phyloP scores from a whole-genome alignment of 2,329 filamentous ascomycete genomes.

The Microcyclospora tardicrescens region DNA sequence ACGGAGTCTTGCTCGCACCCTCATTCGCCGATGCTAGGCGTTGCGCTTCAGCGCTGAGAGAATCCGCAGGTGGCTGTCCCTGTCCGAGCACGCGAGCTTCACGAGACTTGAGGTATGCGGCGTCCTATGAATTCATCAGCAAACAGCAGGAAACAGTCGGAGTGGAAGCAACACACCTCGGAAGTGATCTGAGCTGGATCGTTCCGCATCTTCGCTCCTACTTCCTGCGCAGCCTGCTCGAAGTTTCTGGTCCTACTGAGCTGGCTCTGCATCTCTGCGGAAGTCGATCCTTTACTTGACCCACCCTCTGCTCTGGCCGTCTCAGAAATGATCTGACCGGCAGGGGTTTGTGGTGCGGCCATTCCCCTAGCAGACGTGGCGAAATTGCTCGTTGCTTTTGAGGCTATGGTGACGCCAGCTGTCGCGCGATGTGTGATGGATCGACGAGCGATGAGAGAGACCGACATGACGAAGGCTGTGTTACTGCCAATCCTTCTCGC shows the following conservation, averaged over 20 bases:
- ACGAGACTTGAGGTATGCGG: constrained; percentile 28
- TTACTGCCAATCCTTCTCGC: no score
- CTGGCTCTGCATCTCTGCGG: constrained; percentile 24
- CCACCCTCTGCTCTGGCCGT: constrained; percentile 22
- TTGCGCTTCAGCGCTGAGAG: constrained; percentile 27
- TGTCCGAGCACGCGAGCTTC: constrained; percentile 24
- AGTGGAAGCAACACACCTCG: constrained; percentile 6
- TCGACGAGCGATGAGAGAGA: no score
- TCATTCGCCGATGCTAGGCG: constrained; percentile 25
- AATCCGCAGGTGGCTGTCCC: constrained; percentile 15
- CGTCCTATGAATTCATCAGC: constrained; percentile 18
- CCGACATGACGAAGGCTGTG: no score
- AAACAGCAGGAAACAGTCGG: no score
- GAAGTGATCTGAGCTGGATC: constrained; percentile 23
- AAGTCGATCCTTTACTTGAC: constrained; percentile 18
- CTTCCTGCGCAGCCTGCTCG: constrained; percentile 17
- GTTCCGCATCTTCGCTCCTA: constrained; percentile 17
- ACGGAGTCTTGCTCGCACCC: constrained; percentile 6
- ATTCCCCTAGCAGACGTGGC: constrained; percentile 5
- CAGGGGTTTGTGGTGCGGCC: constrained; percentile 8
- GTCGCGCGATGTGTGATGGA: no score
- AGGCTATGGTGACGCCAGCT: no score
- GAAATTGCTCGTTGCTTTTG: neutral
- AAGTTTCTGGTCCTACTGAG: constrained; percentile 17
- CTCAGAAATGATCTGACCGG: constrained; percentile 19